Percentiles rank a stretch among this genome's conserved stretches.
Evolutionary conservation across 2,329 filamentous ascomycete genomes (phyloP).

Genomic region (Exutisphaerella laricina): DNA sequence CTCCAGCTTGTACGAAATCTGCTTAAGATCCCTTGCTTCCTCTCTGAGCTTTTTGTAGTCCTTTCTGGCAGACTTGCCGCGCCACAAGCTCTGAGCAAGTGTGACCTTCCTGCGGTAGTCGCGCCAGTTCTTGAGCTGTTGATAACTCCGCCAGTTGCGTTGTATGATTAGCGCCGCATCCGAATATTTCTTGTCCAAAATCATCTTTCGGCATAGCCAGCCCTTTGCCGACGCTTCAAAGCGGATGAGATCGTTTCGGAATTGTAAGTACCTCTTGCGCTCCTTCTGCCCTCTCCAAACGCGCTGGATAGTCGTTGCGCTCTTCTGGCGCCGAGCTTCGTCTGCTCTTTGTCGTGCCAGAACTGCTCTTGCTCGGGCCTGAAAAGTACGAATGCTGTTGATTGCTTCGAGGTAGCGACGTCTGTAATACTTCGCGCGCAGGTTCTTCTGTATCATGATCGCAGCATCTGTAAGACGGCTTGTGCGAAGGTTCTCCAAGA

Average conservation of each 20-base stretch:
- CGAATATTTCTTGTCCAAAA: constrained; percentile 88
- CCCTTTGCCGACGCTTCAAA: constrained; percentile 91
- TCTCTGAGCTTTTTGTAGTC: constrained; percentile 88
- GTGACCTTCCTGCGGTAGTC: constrained; percentile 84
- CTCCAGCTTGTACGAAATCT: constrained; percentile 98
- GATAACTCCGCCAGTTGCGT: constrained; percentile 77
- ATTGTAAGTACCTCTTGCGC: constrained; percentile 69
- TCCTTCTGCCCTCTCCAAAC: constrained; percentile 93
- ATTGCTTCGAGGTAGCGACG: constrained; percentile 84
- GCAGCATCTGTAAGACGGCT: constrained; percentile 87
- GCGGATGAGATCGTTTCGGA: constrained; percentile 76
- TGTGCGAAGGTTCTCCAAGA: constrained; percentile 89
- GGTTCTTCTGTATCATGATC: constrained; percentile 97
- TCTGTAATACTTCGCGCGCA: constrained; percentile 91
- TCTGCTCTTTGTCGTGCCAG: constrained; percentile 72
- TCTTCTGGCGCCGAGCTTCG: constrained; percentile 74
- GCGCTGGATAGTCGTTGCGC: constrained; percentile 89
- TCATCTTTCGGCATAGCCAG: constrained; percentile 81
- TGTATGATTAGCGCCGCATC: constrained; percentile 91
- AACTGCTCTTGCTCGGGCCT: constrained; percentile 71
- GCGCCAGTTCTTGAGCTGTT: constrained; percentile 73
- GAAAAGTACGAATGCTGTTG: constrained; percentile 71
- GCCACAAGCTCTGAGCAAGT: constrained; percentile 88
- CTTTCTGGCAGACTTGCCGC: constrained; percentile 72
- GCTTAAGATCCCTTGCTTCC: constrained; percentile 95